These are phyloP conservation scores for Cyclotella baltica DNA, from an alignment of 108 stramenopile genomes.

Conservation along the genomic window DNA sequence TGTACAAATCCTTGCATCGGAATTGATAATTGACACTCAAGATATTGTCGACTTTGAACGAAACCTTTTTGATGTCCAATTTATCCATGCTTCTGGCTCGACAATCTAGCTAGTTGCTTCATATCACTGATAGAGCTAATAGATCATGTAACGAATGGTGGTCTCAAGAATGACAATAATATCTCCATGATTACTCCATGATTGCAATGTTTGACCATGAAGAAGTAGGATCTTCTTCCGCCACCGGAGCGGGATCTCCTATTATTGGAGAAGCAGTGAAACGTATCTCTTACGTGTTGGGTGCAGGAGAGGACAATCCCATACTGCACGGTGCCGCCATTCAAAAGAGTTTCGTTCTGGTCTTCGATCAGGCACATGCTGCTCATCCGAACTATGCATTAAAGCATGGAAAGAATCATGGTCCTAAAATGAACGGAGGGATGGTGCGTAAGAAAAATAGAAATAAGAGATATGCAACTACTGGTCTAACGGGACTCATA, in stretches of 20 bases:
- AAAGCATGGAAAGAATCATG: conserved; percentile 94
- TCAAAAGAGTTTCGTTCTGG: conserved; percentile 67
- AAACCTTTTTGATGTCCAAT: conserved; percentile 94
- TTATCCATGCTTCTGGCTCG: conserved; percentile 93
- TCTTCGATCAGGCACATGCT: conserved; percentile 97
- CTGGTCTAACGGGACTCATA: conserved; percentile 85
- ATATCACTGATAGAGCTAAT: conserved; percentile 75
- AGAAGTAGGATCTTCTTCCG: conserved; percentile 78
- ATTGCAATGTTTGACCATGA: no score
- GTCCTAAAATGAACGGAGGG: conserved; percentile 93
- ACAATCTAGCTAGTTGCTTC: conserved; percentile 96
- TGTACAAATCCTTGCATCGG: conserved; percentile 75
- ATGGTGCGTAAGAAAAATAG: conserved; percentile 98
- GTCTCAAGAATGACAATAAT: conserved; percentile 63
- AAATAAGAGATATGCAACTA: conserved; percentile 98
- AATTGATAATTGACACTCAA: conserved; percentile 61
- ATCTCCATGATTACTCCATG: conserved; percentile 85
- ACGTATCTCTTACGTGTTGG: conserved; percentile 71
- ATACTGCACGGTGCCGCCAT: conserved; percentile 50
- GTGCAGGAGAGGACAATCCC: conserved; percentile 34
- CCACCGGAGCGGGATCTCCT: conserved; percentile 90
- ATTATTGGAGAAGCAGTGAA: conserved; percentile 82
- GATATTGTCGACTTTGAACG: conserved; percentile 95
- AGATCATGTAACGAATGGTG: conserved; percentile 59
- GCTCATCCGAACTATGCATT: conserved; percentile 96